Evolutionary conservation across 768 basidiomycete species (phyloP), one percentile per base, ranked within the genome.

Genomic region (Agaricus sinodeliciosus): DNA sequence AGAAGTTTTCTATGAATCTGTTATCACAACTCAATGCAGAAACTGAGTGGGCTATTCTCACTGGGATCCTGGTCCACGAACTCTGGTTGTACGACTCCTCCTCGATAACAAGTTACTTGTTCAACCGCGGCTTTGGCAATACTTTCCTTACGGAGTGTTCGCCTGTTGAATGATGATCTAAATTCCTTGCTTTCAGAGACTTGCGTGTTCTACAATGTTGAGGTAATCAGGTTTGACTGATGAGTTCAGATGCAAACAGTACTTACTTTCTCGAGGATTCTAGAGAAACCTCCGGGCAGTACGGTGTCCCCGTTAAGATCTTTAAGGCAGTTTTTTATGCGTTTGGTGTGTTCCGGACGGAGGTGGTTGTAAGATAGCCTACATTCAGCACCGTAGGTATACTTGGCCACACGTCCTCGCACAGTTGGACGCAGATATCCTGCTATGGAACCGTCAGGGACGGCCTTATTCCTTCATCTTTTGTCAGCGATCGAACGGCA

Each of bases 391-490:
- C 66, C 66, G 41, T 65, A 67, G 13, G 60, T 59, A 39, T 57
- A 62, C 26, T 55, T 59, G 12, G 67, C 59, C 16, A 67, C 62
- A 19, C 67, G 62, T 16, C 58, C 55, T 12, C 55, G 48, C 18
- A 67, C 62, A 19, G 54, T 62, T 40, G 63, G 66, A 42, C 65
- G 59, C 31, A 67, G 56, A 36, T 65, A 64, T 49, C 61, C 66
- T 0, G 64, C 65, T 12, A 65, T 56, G 2, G 65, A 63, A 16
- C 67, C 67, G 49, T 67, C 67, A 1, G 66, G 64, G 0, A 69
- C 65, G 4, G 67, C 67, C 48, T 69, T 67, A 42, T 66, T 65
- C 46, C 66, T 67, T 43, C 15, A 37, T 31, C 31, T 31, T n/a
- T 11, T 16, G 11, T n/a, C 15, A 35, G 16, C 43, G 15, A 48